Conservation (phyloP, 257 asterid species). For the Solanum pimpinellifolium region DNA sequence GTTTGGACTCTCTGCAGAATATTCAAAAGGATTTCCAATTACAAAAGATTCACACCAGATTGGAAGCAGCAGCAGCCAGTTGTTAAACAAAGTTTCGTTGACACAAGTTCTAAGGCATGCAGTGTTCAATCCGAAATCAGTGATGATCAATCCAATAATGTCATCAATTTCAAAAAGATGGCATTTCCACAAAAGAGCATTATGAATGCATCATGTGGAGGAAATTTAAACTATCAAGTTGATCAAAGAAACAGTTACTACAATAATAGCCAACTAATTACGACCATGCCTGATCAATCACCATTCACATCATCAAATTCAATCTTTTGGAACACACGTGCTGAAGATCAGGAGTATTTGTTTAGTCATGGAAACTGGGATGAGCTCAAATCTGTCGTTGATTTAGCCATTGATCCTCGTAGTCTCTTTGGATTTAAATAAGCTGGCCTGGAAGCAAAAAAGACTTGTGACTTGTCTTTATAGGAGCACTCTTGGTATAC, state of each 20-base stretch:
- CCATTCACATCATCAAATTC: neutral
- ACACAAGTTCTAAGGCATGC: neutral
- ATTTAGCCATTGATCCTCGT: neutral
- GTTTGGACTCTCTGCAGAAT: conserved; percentile 6
- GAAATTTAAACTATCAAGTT: neutral
- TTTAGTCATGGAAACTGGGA: conserved; percentile 6
- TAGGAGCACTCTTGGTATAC: neutral
- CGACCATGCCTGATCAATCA: neutral
- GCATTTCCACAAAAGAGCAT: neutral
- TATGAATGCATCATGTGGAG: neutral
- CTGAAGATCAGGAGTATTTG: neutral
- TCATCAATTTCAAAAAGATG: neutral
- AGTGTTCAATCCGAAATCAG: neutral
- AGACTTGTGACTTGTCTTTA: neutral
- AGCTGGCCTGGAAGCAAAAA: neutral
- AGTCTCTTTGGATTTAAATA: neutral
- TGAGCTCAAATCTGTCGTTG: conserved; percentile 12
- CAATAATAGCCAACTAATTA: neutral
- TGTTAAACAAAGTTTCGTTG: neutral
- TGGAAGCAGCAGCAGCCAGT: neutral
- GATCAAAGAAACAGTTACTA: neutral
- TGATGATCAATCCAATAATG: neutral
- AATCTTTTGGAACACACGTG: neutral
- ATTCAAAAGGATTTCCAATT: conserved; percentile 2
- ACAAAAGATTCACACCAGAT: conserved; percentile 11